These are phyloP conservation scores for Yamadazyma takamatsuzukensis DNA, from an alignment of 805 yeast species.

Conservation along the genomic window DNA sequence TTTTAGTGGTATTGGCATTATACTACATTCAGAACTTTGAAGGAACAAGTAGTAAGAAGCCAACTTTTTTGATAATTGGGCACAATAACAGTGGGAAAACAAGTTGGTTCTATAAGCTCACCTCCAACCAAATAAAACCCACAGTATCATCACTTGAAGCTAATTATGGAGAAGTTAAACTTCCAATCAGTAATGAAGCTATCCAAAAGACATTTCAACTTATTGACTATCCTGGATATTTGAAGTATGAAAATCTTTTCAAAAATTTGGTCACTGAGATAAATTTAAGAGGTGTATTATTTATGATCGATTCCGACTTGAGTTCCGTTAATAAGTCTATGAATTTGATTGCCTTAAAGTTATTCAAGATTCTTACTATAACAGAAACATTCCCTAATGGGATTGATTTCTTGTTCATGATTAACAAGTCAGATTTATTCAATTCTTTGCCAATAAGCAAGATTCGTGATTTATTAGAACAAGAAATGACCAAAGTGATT, in stretches of 20 bases:
- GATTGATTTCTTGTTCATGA: constrained; percentile 69
- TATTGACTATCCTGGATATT: constrained; percentile 87
- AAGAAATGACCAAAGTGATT: constrained; percentile 57
- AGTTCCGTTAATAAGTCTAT: constrained; percentile 39
- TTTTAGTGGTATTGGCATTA: constrained; percentile 19
- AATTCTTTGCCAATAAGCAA: constrained; percentile 70
- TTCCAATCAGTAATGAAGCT: constrained; percentile 34
- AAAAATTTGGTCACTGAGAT: constrained; percentile 43
- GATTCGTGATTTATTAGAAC: constrained; percentile 56
- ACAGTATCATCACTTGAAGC: constrained; percentile 41
- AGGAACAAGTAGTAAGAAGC: constrained; percentile 22
- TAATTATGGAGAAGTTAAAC: constrained; percentile 21
- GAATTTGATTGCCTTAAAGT: constrained; percentile 48
- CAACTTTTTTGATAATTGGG: constrained; percentile 64
- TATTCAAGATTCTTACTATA: constrained; percentile 54
- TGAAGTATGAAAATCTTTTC: constrained; percentile 61
- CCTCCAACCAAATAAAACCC: constrained; percentile 10
- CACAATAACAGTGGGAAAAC: constrained; percentile 69
- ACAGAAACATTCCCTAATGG: constrained; percentile 70
- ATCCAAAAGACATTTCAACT: constrained; percentile 43
- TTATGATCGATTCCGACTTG: constrained; percentile 68
- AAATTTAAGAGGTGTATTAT: constrained; percentile 64
- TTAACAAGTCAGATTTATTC: constrained; percentile 84
- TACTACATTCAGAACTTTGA: constrained; percentile 23
- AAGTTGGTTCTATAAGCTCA: constrained; percentile 40